Percentiles rank a stretch among this genome's conserved stretches.
Conservation (phyloP, 2,329 filamentous ascomycete genomes). For the Scedosporium aurantiacum region DNA sequence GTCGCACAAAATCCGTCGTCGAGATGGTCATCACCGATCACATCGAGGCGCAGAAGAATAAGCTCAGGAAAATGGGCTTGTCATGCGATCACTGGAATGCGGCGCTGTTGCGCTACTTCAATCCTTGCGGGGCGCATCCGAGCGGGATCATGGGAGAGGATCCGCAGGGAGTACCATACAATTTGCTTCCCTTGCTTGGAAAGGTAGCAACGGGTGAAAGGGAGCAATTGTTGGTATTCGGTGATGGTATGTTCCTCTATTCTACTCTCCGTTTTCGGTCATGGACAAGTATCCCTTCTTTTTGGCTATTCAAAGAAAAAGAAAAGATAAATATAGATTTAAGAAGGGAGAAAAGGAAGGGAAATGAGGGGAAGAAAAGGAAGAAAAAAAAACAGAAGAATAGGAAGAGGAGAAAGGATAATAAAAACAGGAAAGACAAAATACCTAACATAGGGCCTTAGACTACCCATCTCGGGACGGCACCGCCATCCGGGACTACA, state of each 20-base stretch:
- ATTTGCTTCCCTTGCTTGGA: slow-evolving; percentile 84
- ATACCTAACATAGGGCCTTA: slow-evolving; percentile 22
- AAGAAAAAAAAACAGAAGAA: background rate
- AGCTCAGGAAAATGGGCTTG: slow-evolving; percentile 69
- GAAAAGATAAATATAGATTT: no score
- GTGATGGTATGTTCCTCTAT: slow-evolving; percentile 57
- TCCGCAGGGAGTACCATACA: slow-evolving; percentile 89
- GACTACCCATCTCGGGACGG: slow-evolving; percentile 88
- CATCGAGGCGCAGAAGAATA: slow-evolving; percentile 76
- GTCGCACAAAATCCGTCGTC: slow-evolving; percentile 87
- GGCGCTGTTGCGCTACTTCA: slow-evolving; percentile 92
- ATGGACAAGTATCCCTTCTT: background rate
- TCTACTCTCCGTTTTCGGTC: background rate
- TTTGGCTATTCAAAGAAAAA: background rate
- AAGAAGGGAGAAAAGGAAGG: no score
- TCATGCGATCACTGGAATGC: slow-evolving; percentile 78
- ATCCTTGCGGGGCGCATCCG: slow-evolving; percentile 89
- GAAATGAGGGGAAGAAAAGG: no score
- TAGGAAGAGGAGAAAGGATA: background rate
- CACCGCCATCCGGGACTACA: slow-evolving; percentile 94
- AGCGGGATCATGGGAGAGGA: slow-evolving; percentile 97
- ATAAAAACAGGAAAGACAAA: background rate
- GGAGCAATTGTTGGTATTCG: slow-evolving; percentile 89
- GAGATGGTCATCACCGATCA: slow-evolving; percentile 88
- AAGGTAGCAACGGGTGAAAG: slow-evolving; percentile 93